Conservation (phyloP, 768 basidiomycete species). For the Leccinellum albellum region DNA sequence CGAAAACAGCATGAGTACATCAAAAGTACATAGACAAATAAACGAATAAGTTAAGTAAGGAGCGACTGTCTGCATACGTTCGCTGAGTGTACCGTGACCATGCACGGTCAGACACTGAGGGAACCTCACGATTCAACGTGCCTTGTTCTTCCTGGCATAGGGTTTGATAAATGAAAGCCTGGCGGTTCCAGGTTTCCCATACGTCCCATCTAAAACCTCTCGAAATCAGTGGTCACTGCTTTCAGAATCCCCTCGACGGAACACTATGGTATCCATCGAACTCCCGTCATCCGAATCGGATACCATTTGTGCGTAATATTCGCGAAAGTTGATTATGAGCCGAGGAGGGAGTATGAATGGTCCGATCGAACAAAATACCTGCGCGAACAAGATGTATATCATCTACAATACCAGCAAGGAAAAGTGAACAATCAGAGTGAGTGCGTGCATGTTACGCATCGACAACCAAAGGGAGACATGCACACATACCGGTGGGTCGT, state of each 20-base stretch:
- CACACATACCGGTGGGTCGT: neutral
- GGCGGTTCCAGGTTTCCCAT: neutral
- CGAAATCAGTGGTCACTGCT: neutral
- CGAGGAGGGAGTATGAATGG: constrained; percentile 7
- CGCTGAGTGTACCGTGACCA: neutral
- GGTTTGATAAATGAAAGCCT: neutral
- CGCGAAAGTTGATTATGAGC: constrained; percentile 9
- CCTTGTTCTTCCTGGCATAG: neutral
- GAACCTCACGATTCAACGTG: neutral
- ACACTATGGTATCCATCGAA: constrained; percentile 4
- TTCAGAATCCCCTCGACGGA: neutral
- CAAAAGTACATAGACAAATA: neutral
- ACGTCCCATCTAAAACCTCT: neutral
- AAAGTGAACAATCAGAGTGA: neutral
- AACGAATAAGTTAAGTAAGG: neutral
- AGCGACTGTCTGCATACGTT: neutral
- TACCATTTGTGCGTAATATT: neutral
- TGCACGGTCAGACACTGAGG: neutral
- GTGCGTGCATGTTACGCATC: neutral
- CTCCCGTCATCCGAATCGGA: constrained; percentile 1
- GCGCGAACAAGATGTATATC: neutral
- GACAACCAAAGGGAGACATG: neutral
- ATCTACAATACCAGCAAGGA: neutral
- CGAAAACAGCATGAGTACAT: neutral
- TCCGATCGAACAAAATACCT: neutral